A percentile compares a stretch with the other conserved stretches of the same genome.
Evolutionary conservation across 2,329 filamentous ascomycete genomes (phyloP).

Genomic region (Pseudogymnoascus sp.): DNA sequence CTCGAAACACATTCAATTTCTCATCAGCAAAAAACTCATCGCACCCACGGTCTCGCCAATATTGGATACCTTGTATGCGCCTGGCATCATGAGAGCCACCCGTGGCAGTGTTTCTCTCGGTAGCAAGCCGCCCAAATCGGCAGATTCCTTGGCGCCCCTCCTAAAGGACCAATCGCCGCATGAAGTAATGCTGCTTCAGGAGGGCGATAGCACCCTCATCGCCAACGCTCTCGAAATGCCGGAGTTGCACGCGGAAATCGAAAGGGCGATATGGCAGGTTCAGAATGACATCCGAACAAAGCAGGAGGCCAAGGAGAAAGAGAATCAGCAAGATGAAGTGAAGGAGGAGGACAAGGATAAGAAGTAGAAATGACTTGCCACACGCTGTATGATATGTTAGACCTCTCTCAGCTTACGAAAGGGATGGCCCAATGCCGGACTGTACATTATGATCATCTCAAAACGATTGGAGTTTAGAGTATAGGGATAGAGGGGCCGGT

Average conservation of each 20-base stretch:
- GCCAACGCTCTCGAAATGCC: conserved; percentile 57
- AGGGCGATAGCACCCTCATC: conserved; percentile 46
- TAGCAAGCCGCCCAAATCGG: background rate
- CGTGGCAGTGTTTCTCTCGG: conserved; percentile 9
- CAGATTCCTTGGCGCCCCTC: conserved; percentile 20
- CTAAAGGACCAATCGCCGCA: conserved; percentile 23
- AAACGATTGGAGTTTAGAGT: background rate
- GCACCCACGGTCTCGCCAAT: conserved; percentile 54
- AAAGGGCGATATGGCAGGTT: conserved; percentile 69
- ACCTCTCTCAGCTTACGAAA: background rate
- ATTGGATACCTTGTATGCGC: conserved; percentile 65
- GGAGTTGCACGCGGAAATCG: conserved; percentile 62
- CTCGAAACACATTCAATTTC: conserved; percentile 74
- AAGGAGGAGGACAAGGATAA: conserved; percentile 15
- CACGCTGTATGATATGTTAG: conserved; percentile 2
- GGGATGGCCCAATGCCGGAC: conserved; percentile 1
- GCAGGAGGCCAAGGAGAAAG: conserved; percentile 20
- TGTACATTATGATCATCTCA: conserved; percentile 9
- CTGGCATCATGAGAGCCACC: conserved; percentile 12
- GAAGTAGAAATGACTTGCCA: conserved; percentile 10
- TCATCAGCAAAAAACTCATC: conserved; percentile 66
- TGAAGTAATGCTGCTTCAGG: conserved; percentile 36
- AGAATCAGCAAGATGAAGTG: conserved; percentile 12
- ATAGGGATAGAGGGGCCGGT: background rate
- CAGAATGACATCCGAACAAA: conserved; percentile 31